phyloP scores from a whole-genome alignment of 2,329 filamentous ascomycete species.

The Cephalotrichum gorgonifer region DNA sequence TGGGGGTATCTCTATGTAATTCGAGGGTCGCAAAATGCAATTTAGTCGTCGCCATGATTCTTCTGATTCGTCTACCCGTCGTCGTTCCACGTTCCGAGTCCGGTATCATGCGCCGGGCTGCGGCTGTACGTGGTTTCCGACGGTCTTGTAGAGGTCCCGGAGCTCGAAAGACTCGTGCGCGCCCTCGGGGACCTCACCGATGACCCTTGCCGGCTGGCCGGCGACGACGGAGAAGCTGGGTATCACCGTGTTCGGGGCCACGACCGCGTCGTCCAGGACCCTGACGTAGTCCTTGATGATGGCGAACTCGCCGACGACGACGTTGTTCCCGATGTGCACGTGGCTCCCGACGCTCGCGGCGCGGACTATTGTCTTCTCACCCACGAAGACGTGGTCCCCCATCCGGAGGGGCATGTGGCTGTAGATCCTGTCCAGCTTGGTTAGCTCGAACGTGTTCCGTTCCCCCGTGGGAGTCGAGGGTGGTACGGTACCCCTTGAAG shows the following conservation, averaged over 20 bases:
- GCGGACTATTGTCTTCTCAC: constrained; percentile 63
- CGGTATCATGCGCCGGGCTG: constrained; percentile 10
- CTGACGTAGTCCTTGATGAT: constrained; percentile 92
- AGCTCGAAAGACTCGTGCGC: constrained; percentile 54
- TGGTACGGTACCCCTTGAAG: constrained; percentile 65
- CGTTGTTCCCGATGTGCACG: constrained; percentile 72
- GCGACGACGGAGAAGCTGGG: constrained; percentile 90
- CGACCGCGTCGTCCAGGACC: constrained; percentile 72
- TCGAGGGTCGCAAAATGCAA: too few species aligned
- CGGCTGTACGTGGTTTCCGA: constrained; percentile 41
- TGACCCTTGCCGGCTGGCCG: constrained; percentile 65
- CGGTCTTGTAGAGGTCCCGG: constrained; percentile 52
- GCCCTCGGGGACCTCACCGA: constrained; percentile 72
- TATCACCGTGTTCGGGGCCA: constrained; percentile 83
- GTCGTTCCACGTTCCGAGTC: not conserved
- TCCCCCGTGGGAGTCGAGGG: too few species aligned
- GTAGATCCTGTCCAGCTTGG: constrained; percentile 34
- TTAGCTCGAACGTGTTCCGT: not conserved
- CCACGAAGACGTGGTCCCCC: constrained; percentile 89
- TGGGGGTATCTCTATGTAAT: too few species aligned
- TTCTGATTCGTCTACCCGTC: too few species aligned
- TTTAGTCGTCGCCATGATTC: too few species aligned
- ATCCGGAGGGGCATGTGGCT: constrained; percentile 86
- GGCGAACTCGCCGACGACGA: constrained; percentile 72
- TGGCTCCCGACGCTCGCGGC: constrained; percentile 76